Percentiles rank a stretch among this genome's conserved stretches.
Conservation (phyloP, 345 rosid species). For the Adansonia digitata region DNA sequence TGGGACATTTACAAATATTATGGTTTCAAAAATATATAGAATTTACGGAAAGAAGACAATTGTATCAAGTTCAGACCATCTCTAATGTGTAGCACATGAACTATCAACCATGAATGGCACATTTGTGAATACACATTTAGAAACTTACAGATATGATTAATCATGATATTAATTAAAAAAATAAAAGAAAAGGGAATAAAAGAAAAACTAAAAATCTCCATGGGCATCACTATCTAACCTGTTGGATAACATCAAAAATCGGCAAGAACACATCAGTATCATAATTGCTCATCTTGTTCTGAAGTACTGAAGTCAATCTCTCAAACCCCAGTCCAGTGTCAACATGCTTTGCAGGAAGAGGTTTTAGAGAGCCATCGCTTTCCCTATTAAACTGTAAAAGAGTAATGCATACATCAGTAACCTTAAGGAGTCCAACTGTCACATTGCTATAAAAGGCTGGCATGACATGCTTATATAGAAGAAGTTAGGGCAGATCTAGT, state of each 20-base stretch:
- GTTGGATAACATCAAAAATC: slow-evolving; percentile 80
- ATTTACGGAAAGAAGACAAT: neutral
- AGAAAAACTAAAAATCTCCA: neutral
- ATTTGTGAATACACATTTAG: neutral
- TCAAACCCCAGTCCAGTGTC: slow-evolving; percentile 99
- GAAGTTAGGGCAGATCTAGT: neutral
- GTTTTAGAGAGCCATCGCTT: slow-evolving; percentile 76
- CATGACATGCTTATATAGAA: neutral
- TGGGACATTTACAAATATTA: neutral
- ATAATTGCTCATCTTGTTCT: slow-evolving; percentile 97
- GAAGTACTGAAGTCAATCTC: slow-evolving; percentile 87
- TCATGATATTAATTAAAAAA: neutral
- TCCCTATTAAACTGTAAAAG: slow-evolving; percentile 81
- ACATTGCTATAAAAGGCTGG: neutral
- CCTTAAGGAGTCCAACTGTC: neutral
- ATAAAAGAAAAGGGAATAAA: neutral
- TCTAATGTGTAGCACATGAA: neutral
- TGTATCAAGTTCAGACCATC: neutral
- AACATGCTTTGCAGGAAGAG: slow-evolving; percentile 96
- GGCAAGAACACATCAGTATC: slow-evolving; percentile 97
- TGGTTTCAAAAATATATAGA: neutral
- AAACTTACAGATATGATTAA: neutral
- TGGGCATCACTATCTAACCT: slow-evolving; percentile 36
- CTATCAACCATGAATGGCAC: neutral
- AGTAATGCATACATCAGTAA: slow-evolving; percentile 10